Percentiles rank a stretch among this genome's conserved stretches.
These are phyloP conservation scores for Kodamaea fungicola DNA, from an alignment of 1,139 yeast genomes.

Conservation along the genomic window DNA sequence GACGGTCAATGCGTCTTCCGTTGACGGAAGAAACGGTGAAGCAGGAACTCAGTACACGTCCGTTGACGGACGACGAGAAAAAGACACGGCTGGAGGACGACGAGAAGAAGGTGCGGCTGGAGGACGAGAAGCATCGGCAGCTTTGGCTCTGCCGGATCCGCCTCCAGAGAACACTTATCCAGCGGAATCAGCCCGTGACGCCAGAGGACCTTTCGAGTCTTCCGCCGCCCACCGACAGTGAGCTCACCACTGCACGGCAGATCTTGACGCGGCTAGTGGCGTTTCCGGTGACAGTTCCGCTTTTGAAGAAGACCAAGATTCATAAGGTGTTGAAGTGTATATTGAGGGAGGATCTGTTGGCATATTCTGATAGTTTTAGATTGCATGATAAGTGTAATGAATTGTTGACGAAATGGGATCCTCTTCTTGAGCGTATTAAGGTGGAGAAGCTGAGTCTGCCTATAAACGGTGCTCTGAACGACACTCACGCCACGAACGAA, in stretches of 20 bases:
- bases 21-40: constrained; percentile 2
- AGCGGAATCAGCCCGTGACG: constrained; percentile 39
- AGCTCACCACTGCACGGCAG: constrained; percentile 50
- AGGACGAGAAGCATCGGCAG: constrained; percentile 38
- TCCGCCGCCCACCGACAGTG: constrained; percentile 49
- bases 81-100: constrained; percentile 32
- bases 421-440: constrained; percentile 34
- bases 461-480: constrained; percentile 3
- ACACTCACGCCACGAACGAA: too few species aligned
- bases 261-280: constrained; percentile 50
- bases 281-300: constrained; percentile 53
- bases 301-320: constrained; percentile 49
- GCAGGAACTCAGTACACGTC: constrained; percentile 8
- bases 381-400: constrained; percentile 46
- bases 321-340: constrained; percentile 54
- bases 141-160: constrained; percentile 47
- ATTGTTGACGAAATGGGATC: constrained; percentile 43
- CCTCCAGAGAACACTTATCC: constrained; percentile 44
- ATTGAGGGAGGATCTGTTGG: constrained; percentile 37
- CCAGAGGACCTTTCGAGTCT: constrained; percentile 32
- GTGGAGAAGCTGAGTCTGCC: constrained; percentile 25
- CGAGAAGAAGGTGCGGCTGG: too few species aligned
- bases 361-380: constrained; percentile 44
- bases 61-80: constrained; percentile 33
- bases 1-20: constrained; percentile 1